A percentile compares a stretch with the other conserved stretches of the same genome.
Conservation (phyloP, 345 rosid species). For the Sisymbrium altissimum region DNA sequence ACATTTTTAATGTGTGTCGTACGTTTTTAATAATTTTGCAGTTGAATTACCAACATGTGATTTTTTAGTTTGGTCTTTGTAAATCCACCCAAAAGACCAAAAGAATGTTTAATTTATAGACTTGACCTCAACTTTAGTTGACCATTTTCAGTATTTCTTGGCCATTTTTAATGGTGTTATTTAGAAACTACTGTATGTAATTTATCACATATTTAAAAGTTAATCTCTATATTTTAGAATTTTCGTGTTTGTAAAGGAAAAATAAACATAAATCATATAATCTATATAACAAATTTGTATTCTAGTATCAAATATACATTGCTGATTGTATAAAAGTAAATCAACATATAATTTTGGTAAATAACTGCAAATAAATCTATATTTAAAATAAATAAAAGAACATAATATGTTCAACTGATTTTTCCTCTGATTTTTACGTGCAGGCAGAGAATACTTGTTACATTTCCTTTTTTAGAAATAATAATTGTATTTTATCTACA, state of each 20-base stretch:
- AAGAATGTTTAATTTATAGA: neutral
- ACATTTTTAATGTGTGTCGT: neutral
- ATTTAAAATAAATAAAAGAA: neutral
- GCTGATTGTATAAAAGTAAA: neutral
- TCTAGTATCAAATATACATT: neutral
- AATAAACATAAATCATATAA: neutral
- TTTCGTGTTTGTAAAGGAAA: neutral
- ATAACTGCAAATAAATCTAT: neutral
- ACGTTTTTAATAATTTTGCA: slow-evolving; percentile 7
- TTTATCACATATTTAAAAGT: neutral
- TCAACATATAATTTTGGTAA: neutral
- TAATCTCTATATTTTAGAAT: neutral
- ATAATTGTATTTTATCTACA: slow-evolving; percentile 6
- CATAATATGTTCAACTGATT: neutral
- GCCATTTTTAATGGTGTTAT: neutral
- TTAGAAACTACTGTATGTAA: neutral
- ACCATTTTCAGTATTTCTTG: neutral
- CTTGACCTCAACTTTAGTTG: slow-evolving; percentile 16
- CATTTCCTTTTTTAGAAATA: neutral
- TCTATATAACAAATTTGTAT: neutral
- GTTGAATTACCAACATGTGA: slow-evolving; percentile 12
- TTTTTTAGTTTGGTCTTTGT: slow-evolving; percentile 14
- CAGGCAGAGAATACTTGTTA: neutral
- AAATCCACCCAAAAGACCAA: neutral
- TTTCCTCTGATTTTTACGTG: neutral